Evolutionary conservation across 202 grass and related monocot genomes (phyloP).

Genomic region (Digitaria exilis): DNA sequence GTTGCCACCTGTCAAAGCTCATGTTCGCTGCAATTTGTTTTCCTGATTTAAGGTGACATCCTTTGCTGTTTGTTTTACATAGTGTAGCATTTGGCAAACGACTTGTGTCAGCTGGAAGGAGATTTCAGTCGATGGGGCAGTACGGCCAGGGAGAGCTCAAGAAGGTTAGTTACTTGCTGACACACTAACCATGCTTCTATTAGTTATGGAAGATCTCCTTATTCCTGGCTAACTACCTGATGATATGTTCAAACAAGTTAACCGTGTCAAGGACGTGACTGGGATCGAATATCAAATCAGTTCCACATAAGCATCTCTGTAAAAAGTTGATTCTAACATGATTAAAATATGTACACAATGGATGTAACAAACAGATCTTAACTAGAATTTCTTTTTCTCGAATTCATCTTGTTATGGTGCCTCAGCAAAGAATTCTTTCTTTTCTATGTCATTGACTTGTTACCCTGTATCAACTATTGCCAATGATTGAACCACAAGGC

Average conservation of each 20-base stretch:
- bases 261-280: background rate
- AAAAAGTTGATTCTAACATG: background rate
- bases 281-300: no score
- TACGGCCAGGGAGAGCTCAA: constrained; percentile 73
- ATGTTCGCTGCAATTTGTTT: background rate
- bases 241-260: constrained; percentile 1
- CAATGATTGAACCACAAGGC: background rate
- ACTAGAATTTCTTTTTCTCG: background rate
- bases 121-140: constrained; percentile 79
- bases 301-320: background rate
- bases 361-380: background rate
- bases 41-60: constrained; percentile 26
- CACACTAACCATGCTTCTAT: background rate
- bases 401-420: background rate
- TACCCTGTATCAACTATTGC: background rate
- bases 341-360: background rate
- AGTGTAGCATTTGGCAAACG: constrained; percentile 90
- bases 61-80: constrained; percentile 52
- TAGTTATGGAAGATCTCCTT: constrained; percentile 8
- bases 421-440: background rate
- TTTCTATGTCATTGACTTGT: background rate
- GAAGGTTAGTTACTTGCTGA: constrained; percentile 46
- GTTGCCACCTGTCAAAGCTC: background rate
- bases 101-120: constrained; percentile 71
- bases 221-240: background rate